phyloP scores from a whole-genome alignment of 2,329 filamentous ascomycete genomes.

The Annulohypoxylon truncatum region DNA sequence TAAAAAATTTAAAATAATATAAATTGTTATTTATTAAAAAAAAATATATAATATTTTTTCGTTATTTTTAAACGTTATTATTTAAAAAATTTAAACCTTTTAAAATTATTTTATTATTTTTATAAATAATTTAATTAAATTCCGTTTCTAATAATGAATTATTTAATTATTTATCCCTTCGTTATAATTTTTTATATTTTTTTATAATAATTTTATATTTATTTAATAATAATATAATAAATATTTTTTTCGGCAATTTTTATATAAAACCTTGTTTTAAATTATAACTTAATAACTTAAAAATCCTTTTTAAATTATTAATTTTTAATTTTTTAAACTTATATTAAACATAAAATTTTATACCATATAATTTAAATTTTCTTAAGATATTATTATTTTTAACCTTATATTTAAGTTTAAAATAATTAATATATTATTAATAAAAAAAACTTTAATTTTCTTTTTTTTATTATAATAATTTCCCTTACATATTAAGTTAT shows the following conservation, averaged over 20 bases:
- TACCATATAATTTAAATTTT: background rate
- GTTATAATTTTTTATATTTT: too few species aligned
- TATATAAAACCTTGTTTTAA: background rate
- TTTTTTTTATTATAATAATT: background rate
- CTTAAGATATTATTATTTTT: background rate
- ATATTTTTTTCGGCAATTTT: background rate
- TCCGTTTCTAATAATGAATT: too few species aligned
- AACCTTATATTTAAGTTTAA: background rate
- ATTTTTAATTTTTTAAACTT: background rate
- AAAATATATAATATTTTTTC: background rate
- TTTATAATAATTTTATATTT: too few species aligned
- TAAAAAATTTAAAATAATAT: too few species aligned
- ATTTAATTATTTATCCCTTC: too few species aligned
- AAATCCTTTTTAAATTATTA: background rate
- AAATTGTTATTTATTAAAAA: background rate
- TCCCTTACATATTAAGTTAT: background rate
- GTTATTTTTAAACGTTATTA: background rate
- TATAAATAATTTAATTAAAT: too few species aligned
- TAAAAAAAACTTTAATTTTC: too few species aligned
- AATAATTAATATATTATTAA: background rate
- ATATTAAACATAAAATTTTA: background rate
- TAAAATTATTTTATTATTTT: background rate
- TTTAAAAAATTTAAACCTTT: background rate
- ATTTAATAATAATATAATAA: background rate
- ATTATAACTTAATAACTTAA: background rate